Evolutionary conservation across 1,284 basidiomycete genomes (phyloP).

Genomic region (Singerocomus inundabilis): DNA sequence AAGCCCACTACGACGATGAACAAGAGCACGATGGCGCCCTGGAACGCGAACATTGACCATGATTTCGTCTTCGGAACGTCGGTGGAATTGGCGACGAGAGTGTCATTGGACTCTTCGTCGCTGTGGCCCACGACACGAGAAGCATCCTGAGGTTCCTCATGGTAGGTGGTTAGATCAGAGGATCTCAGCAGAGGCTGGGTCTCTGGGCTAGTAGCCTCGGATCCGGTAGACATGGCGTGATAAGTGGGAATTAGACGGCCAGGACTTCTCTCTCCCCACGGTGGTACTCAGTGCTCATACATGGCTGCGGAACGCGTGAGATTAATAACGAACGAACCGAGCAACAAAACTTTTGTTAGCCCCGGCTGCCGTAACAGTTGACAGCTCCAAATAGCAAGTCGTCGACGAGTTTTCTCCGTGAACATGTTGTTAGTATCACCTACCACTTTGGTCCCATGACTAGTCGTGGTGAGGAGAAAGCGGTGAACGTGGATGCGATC

Average conservation of each 20-base stretch:
- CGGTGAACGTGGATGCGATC: no score
- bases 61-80: constrained; percentile 8
- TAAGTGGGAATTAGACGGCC: constrained; percentile 4
- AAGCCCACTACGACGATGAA: constrained; percentile 43
- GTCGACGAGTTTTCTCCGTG: no score
- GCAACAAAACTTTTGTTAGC: no score
- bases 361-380: no score
- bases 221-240: constrained; percentile 22
- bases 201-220: constrained; percentile 14
- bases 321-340: no score
- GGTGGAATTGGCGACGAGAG: neutral
- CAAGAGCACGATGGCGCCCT: constrained; percentile 35
- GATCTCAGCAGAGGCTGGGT: constrained; percentile 23
- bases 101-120: constrained; percentile 22
- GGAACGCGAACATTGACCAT: constrained; percentile 26
- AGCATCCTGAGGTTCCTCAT: neutral
- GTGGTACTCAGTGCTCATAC: neutral
- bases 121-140: neutral
- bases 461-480: no score
- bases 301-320: neutral
- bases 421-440: no score
- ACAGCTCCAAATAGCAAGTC: no score
- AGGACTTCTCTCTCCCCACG: neutral
- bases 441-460: no score
- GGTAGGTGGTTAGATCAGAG: constrained; percentile 17